Conservation (phyloP, 805 yeast genomes). For the Spathaspora hagerdaliae region DNA sequence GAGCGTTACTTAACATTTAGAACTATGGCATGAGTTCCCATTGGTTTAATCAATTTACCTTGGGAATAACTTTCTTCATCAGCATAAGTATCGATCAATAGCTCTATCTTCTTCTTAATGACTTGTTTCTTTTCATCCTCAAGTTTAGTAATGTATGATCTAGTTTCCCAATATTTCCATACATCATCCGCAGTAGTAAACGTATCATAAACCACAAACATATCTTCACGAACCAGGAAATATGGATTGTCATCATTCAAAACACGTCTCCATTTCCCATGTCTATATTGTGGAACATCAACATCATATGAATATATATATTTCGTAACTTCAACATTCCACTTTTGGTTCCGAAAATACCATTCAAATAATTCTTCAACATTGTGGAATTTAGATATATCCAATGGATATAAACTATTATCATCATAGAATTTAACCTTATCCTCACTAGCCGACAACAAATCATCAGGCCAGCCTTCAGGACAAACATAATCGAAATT, state of each 20-base stretch:
- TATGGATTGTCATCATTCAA: slow-evolving; percentile 23
- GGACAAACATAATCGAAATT: slow-evolving; percentile 41
- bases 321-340: slow-evolving; percentile 36
- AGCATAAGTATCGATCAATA: slow-evolving; percentile 18
- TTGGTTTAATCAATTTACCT: slow-evolving; percentile 17
- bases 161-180: slow-evolving; percentile 50
- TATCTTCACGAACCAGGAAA: slow-evolving; percentile 36
- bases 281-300: slow-evolving; percentile 55
- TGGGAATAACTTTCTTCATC: slow-evolving; percentile 7
- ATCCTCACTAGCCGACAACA: background rate
- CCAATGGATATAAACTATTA: slow-evolving; percentile 5
- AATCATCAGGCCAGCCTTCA: slow-evolving; percentile 7
- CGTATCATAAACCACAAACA: slow-evolving; percentile 23
- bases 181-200: slow-evolving; percentile 30
- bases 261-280: slow-evolving; percentile 42
- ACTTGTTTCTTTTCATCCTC: slow-evolving; percentile 29
- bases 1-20: slow-evolving; percentile 8
- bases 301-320: slow-evolving; percentile 32
- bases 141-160: slow-evolving; percentile 50
- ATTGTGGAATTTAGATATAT: slow-evolving; percentile 1
- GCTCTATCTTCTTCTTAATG: slow-evolving; percentile 27
- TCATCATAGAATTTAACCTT: slow-evolving; percentile 3
- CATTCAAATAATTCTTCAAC: slow-evolving; percentile 8
- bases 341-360: slow-evolving; percentile 19
- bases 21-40: slow-evolving; percentile 22